These are phyloP conservation scores for Phenoliferia sp. DNA, from an alignment of 1,284 basidiomycete genomes.

Conservation along the genomic window DNA sequence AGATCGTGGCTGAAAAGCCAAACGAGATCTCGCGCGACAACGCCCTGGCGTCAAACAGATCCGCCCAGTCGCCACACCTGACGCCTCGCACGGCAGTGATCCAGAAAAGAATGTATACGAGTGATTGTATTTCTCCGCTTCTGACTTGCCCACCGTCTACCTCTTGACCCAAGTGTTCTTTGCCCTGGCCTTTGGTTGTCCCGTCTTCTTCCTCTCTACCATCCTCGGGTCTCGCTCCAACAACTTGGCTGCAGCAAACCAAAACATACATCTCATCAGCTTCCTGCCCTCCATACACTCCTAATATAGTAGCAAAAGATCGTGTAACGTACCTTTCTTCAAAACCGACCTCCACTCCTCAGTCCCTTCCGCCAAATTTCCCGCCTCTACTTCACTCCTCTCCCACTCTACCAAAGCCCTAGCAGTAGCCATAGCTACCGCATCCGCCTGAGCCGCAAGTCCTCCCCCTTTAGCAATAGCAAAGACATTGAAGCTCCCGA, in stretches of 20 bases:
- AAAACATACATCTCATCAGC: conserved; percentile 6
- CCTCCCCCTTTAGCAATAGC: conserved; percentile 84
- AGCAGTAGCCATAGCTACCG: conserved; percentile 75
- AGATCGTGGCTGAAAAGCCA: no score
- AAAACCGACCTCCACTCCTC: conserved; percentile 62
- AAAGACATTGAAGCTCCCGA: conserved; percentile 91
- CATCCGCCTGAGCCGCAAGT: conserved; percentile 83
- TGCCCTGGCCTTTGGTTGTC: conserved; percentile 84
- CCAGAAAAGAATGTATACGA: no score
- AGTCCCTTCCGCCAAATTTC: conserved; percentile 53
- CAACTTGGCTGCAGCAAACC: conserved; percentile 63
- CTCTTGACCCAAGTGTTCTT: conserved; percentile 94
- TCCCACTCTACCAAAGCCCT: conserved; percentile 57
- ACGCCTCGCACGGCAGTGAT: no score
- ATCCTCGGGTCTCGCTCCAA: conserved; percentile 88
- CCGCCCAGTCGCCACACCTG: no score
- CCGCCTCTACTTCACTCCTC: conserved; percentile 31
- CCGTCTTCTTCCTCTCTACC: conserved; percentile 97
- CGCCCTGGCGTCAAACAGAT: no score
- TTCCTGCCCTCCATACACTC: not conserved
- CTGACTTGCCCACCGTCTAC: no score
- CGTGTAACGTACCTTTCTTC: conserved; percentile 57
- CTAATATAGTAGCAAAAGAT: no score
- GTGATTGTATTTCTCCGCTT: no score
- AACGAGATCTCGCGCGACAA: no score